Evolutionary conservation across 441 rosid species (phyloP).

Genomic region (Gossypium schwendimanii): DNA sequence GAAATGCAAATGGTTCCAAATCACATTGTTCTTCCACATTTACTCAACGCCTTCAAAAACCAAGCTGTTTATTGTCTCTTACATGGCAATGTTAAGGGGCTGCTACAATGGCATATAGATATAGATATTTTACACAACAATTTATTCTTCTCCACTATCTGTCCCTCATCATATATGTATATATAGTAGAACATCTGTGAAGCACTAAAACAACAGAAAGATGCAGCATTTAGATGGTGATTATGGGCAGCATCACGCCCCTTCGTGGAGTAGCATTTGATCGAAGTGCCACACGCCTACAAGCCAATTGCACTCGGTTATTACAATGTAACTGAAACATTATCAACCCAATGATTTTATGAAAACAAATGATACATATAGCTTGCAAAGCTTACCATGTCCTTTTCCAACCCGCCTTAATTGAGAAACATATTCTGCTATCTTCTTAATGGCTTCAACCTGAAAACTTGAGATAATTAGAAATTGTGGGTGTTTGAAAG

Average conservation of each 20-base stretch:
- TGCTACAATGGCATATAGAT: neutral
- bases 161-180: neutral
- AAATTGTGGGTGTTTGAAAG: neutral
- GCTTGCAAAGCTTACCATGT: slow-evolving; percentile 34
- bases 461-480: slow-evolving; percentile 8
- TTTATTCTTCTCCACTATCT: neutral
- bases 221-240: neutral
- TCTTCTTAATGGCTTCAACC: slow-evolving; percentile 62
- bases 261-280: neutral
- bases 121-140: neutral
- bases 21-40: neutral
- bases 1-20: no score
- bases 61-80: neutral
- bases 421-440: slow-evolving; percentile 48
- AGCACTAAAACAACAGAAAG: neutral
- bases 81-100: neutral
- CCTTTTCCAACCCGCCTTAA: slow-evolving; percentile 61
- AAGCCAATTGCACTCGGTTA: neutral
- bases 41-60: no score
- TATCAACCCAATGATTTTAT: neutral
- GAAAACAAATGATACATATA: neutral
- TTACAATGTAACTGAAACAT: neutral
- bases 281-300: slow-evolving; percentile 11
- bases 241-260: neutral
- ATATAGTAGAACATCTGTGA: neutral